Evolutionary conservation across 2,329 filamentous ascomycete genomes (phyloP).

Genomic region (Nothophoma quercina): DNA sequence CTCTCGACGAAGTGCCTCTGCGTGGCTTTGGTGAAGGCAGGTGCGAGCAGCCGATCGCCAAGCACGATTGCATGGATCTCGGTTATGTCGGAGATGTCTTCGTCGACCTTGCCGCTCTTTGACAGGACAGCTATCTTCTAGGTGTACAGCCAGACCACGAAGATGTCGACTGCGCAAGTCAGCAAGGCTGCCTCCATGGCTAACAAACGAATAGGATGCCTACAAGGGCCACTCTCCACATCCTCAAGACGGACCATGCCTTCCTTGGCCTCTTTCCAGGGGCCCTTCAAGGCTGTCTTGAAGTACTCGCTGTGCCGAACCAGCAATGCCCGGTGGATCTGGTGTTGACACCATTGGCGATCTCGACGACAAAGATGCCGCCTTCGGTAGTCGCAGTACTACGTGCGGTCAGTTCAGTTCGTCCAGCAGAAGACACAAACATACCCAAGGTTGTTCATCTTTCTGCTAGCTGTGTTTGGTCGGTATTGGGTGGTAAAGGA

Average conservation of each 20-base stretch:
- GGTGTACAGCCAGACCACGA: not conserved
- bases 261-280: not conserved
- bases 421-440: too few species aligned
- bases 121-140: not conserved
- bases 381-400: too few species aligned
- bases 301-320: too few species aligned
- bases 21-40: not conserved
- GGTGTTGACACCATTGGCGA: too few species aligned
- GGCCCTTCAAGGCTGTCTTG: too few species aligned
- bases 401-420: too few species aligned
- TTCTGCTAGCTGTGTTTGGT: too few species aligned
- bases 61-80: not conserved
- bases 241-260: not conserved
- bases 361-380: too few species aligned
- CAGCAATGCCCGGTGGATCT: too few species aligned
- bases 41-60: not conserved
- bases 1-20: not conserved
- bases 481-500: too few species aligned
- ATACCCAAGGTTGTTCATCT: too few species aligned
- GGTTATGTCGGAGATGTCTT: not conserved
- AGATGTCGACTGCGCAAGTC: not conserved
- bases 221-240: not conserved
- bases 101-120: too few species aligned
- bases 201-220: not conserved
- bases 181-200: not conserved